These are phyloP conservation scores for Clausena lansium DNA, from an alignment of 345 rosid genomes.

Conservation along the genomic window DNA sequence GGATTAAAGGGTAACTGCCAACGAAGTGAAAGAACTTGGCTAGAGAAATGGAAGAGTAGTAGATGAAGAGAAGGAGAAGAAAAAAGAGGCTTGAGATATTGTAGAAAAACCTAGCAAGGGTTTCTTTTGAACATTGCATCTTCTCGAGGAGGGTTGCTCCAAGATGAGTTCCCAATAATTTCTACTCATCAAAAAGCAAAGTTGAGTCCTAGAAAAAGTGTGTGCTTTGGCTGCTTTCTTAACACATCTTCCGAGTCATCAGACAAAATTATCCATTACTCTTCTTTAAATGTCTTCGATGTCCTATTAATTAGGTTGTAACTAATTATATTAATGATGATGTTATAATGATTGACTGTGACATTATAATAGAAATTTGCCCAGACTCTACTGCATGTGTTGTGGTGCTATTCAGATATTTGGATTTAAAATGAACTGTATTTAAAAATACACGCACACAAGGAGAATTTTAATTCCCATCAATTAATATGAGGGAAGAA, in stretches of 20 bases:
- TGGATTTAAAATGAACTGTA: too few relatives aligned
- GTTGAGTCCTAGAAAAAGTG: slow-evolving; percentile 18
- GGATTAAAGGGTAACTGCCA: slow-evolving; percentile 61
- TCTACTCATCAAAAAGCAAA: slow-evolving; percentile 27
- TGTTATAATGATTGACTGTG: too few relatives aligned
- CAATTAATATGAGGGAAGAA: too few relatives aligned
- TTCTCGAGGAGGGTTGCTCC: slow-evolving; percentile 29
- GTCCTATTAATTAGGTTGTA: background rate
- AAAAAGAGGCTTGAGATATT: slow-evolving; percentile 63
- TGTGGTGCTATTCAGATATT: too few relatives aligned
- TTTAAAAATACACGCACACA: too few relatives aligned
- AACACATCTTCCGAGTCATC: slow-evolving; percentile 9
- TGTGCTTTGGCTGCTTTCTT: slow-evolving; percentile 23
- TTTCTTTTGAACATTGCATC: slow-evolving; percentile 85
- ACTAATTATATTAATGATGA: background rate
- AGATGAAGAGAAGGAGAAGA: slow-evolving; percentile 65
- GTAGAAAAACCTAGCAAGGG: slow-evolving; percentile 67
- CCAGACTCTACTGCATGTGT: too few relatives aligned
- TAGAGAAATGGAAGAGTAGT: slow-evolving; percentile 61
- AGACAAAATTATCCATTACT: slow-evolving; percentile 25
- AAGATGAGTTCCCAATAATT: slow-evolving; percentile 18
- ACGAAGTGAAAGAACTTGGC: slow-evolving; percentile 55
- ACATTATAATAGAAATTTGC: too few relatives aligned
- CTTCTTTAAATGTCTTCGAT: slow-evolving; percentile 18
- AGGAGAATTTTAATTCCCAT: too few relatives aligned